Conservation (phyloP, 2,329 filamentous ascomycete species). For the Nigrograna mackinnonii region DNA sequence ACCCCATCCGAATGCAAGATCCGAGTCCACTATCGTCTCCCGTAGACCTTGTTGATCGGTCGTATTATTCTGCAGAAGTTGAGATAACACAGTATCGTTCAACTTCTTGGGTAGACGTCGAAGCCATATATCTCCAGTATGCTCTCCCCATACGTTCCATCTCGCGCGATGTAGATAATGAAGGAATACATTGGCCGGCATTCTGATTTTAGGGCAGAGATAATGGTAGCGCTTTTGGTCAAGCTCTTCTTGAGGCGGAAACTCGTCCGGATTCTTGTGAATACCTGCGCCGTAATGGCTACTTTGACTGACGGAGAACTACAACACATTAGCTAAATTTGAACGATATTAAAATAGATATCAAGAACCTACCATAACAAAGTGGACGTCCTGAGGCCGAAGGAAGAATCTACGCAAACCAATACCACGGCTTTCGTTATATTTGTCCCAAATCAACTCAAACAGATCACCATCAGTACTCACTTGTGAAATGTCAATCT, state of each 20-base stretch:
- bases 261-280: conserved; percentile 7
- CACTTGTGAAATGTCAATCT: conserved; percentile 9
- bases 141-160: conserved; percentile 8
- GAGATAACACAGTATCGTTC: conserved; percentile 5
- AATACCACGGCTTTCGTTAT: conserved; percentile 1
- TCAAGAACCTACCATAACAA: conserved; percentile 7
- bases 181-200: conserved; percentile 14
- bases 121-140: conserved; percentile 7
- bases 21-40: neutral
- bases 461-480: conserved; percentile 7
- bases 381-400: conserved; percentile 6
- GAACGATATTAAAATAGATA: neutral
- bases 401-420: conserved; percentile 5
- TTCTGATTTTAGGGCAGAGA: conserved; percentile 6
- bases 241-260: conserved; percentile 9
- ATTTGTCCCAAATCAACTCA: conserved; percentile 8
- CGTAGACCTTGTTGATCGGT: neutral
- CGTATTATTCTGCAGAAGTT: neutral
- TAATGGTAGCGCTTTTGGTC: conserved; percentile 12
- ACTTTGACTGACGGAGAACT: conserved; percentile 7
- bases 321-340: neutral
- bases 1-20: conserved; percentile 9
- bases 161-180: conserved; percentile 12
- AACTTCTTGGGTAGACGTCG: conserved; percentile 9
- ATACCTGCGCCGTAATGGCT: conserved; percentile 7